Conservation (phyloP, 768 basidiomycete species). For the Termitomyces sp. region DNA sequence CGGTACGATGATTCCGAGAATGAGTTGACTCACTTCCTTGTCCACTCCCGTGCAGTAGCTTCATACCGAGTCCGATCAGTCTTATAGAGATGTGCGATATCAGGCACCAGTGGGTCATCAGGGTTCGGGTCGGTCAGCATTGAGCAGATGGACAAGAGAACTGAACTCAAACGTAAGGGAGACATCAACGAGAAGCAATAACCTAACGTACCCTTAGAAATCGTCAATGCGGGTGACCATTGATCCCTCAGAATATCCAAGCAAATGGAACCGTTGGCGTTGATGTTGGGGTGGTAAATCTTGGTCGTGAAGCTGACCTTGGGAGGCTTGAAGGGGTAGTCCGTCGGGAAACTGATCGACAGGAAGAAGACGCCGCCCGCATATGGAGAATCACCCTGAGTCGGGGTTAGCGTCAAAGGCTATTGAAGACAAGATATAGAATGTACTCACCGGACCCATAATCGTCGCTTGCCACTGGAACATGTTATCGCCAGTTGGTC, state of each 20-base stretch:
- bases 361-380: conserved; percentile 99
- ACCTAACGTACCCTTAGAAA: conserved; percentile 82
- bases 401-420: conserved; percentile 16
- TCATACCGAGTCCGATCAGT: conserved; percentile 97
- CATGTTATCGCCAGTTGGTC: conserved; percentile 96
- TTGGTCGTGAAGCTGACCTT: conserved; percentile 99
- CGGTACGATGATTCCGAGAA: not conserved
- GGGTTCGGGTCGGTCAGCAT: conserved; percentile 99
- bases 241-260: conserved; percentile 98
- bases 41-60: conserved; percentile 98
- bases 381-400: conserved; percentile 94
- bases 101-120: conserved; percentile 97
- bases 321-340: conserved; percentile 99
- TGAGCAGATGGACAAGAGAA: conserved; percentile 96
- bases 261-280: conserved; percentile 98
- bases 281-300: conserved; percentile 99
- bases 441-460: conserved; percentile 91
- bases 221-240: conserved; percentile 98
- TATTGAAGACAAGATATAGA: conserved; percentile 17
- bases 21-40: conserved; percentile 78
- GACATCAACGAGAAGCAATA: not conserved
- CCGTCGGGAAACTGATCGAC: conserved; percentile 89
- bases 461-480: conserved; percentile 99
- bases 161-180: conserved; percentile 34
- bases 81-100: conserved; percentile 99